Conservation (phyloP, 2,329 filamentous ascomycete genomes). For the Phyllosticta citriasiana region DNA sequence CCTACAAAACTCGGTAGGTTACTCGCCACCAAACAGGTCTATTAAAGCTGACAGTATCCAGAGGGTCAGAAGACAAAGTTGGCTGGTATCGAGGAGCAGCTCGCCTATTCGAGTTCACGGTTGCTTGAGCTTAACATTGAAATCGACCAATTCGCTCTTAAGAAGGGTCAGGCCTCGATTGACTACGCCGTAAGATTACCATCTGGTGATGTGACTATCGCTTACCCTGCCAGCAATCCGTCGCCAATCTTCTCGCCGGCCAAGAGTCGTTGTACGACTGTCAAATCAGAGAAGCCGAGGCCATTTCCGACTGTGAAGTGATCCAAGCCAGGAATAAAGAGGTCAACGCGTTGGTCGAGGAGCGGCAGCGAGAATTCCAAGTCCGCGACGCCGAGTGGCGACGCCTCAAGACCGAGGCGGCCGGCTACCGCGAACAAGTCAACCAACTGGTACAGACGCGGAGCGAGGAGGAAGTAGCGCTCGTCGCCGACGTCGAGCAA, state of each 20-base stretch:
- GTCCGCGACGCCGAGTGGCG: conserved; percentile 32
- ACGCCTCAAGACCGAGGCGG: conserved; percentile 25
- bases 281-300: conserved; percentile 66
- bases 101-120: background rate
- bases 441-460: conserved; percentile 16
- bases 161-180: conserved; percentile 29
- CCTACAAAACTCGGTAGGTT: conserved; percentile 60
- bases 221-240: conserved; percentile 37
- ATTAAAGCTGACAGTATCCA: background rate
- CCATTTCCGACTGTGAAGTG: conserved; percentile 63
- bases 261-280: conserved; percentile 58
- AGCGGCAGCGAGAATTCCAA: conserved; percentile 33
- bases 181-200: conserved; percentile 42
- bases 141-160: conserved; percentile 17
- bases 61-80: conserved; percentile 8
- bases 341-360: conserved; percentile 45
- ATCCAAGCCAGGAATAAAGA: conserved; percentile 56
- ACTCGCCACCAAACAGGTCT: background rate
- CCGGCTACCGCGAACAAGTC: conserved; percentile 16
- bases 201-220: background rate
- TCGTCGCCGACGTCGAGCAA: conserved; percentile 16
- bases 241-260: conserved; percentile 52
- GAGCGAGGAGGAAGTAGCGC: conserved; percentile 20
- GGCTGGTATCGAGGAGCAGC: conserved; percentile 9
- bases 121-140: conserved; percentile 5